Evolutionary conservation across 441 rosid genomes (phyloP), one percentile per base, ranked within the genome.

Genomic region (Populus hybrid): DNA sequence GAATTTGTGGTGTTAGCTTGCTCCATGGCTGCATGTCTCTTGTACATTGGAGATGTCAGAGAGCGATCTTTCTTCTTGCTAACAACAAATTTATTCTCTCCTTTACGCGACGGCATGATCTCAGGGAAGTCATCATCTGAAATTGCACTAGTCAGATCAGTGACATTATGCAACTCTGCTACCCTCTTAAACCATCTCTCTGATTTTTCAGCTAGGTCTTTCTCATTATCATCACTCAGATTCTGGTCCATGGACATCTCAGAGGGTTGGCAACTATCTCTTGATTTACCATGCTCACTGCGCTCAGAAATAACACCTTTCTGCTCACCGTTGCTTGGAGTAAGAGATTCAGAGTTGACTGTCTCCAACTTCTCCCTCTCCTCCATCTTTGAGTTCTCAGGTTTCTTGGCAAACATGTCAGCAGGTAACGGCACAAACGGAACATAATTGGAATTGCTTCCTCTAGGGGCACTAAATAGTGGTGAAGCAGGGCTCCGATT

Each of bases 141-240:
- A 72, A 89, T 90, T 82, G 86, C 88, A 82, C 93, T 89, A 69
- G 92, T 83, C 50, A 93, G 85, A 86, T 93, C 99, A 36, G 95
- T 88, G 63, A 91, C 90, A 82, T 93, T 90, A 71, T 95, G 91
- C 16, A 95, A 89, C 85, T 95, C 96, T 38, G 97, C 95, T 75
- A 89, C 95, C n/a, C 93, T 86, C 73, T 87, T 87, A 82, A 92
- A 95, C 99, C 99, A 95, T 77, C 97, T 89, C 85, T 92, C 99
- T 71, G 94, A 83, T 81, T 90, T 85, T 71, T 87, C 87, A 78
- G 78, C 85, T 80, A 78, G 82, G 80, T 86, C 85, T 38, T 78
- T 77, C 65, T 85, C 92, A 69, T 70, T 78, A 67, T 77, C 79
- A 23, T 59, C 69, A 65, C 68, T 40, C 57, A 77, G 80, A 8